Base-by-base conservation (phyloP, 208 protist genomes). In the Phytomonas sp. region DNA sequence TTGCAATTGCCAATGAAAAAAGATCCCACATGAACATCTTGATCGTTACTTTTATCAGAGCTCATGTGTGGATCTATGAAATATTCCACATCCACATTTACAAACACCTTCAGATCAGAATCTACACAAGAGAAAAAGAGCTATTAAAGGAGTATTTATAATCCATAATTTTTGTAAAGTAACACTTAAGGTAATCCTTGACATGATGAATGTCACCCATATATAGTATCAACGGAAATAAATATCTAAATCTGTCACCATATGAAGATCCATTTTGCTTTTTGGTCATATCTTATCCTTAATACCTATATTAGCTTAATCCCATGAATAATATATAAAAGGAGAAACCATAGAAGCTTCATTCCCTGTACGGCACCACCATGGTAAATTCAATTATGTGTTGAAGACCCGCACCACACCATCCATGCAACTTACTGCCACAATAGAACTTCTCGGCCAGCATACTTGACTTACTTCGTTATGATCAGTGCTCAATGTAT, bases 1-100 rank as follows among this genome's bases (percentile, higher is more conserved):
- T 64, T 76, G 14, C 74, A 74, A 19, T 71, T 66, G 40, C 89
- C 86, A 10, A 90, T 34, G 68, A 89, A 92, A 70, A 74, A 80
- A 0, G 71, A 66, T 31, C 76, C 76, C 29, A 33, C 45, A 26
- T 56, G 16, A 56, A 26, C 45, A 56, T 56, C 7, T 56, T 56
- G 45, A 56, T 26, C 45, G 11, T 7, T 56, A 56, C 19, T 19
- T 26, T 56, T 23, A 6, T 56, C 45, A 56, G 5, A 56, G 16
- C 19, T 26, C 45, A 56, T 56, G 45, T 7, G 23, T 26, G 23
- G 45, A 26, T 26, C 45, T 56, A 26, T 26, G 5, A 56, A 56
- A 56, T 56, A 56, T 56, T 56, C 1, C 6, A 56, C 6, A 56
- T 23, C 26, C 19, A 16, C 45, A 56, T 56, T 56, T 56, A 56